These are phyloP conservation scores for Elaphomyces granulatus DNA, from an alignment of 495 filamentous ascomycete genomes.

Conservation along the genomic window DNA sequence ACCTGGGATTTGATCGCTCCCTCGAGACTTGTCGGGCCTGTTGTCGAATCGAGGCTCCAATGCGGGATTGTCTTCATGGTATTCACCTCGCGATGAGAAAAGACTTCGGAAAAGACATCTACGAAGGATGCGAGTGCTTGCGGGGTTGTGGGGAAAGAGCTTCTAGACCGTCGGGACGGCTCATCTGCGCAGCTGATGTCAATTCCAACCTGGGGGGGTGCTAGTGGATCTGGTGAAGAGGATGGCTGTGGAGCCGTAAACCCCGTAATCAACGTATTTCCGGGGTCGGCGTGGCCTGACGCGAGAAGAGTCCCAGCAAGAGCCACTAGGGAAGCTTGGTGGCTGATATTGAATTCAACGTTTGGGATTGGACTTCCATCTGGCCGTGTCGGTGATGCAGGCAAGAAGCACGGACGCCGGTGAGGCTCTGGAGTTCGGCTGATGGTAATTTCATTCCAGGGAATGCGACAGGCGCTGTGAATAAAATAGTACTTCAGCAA, in stretches of 20 bases:
- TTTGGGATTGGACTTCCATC: slow-evolving; percentile 13
- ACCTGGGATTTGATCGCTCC: slow-evolving; percentile 42
- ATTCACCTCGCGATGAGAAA: slow-evolving; percentile 42
- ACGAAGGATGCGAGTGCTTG: slow-evolving; percentile 53
- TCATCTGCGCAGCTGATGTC: slow-evolving; percentile 69
- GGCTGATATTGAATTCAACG: slow-evolving; percentile 77
- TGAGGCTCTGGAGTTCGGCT: slow-evolving; percentile 47
- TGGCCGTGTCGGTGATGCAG: slow-evolving; percentile 17
- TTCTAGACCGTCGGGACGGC: slow-evolving; percentile 34
- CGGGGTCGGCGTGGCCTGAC: slow-evolving; percentile 9
- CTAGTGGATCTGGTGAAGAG: slow-evolving; percentile 5
- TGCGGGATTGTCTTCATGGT: slow-evolving; percentile 37
- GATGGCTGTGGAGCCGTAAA: slow-evolving; percentile 7
- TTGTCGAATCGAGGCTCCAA: slow-evolving; percentile 10
- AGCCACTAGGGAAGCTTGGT: slow-evolving; percentile 68
- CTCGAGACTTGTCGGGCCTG: slow-evolving; percentile 13
- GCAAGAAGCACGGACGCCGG: slow-evolving; percentile 43
- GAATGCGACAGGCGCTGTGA: slow-evolving; percentile 41
- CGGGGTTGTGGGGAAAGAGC: slow-evolving; percentile 16
- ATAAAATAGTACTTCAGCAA: slow-evolving; percentile 70
- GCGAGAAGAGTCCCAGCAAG: slow-evolving; percentile 35
- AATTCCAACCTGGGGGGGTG: slow-evolving; percentile 35
- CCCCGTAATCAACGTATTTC: slow-evolving; percentile 7
- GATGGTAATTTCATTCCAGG: slow-evolving; percentile 51
- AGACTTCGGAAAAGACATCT: slow-evolving; percentile 66